Percentiles rank a stretch among this genome's conserved stretches.
phyloP scores from a whole-genome alignment of 768 basidiomycete genomes.

The Mycena kentingensis region DNA sequence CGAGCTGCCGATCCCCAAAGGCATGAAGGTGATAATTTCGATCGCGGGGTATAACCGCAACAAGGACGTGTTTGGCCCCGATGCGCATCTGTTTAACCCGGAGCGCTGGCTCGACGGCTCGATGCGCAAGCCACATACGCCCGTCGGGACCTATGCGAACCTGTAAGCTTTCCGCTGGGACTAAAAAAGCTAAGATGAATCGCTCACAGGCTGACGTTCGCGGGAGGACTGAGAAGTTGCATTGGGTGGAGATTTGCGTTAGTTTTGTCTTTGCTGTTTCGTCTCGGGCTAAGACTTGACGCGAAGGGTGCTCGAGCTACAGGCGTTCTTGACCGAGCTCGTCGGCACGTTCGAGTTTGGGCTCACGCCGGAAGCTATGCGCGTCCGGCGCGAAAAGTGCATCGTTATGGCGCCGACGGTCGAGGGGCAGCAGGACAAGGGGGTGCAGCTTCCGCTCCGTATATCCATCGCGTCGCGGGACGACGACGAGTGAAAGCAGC shows the following conservation, averaged over 20 bases:
- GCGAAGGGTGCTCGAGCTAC: slow-evolving; percentile 49
- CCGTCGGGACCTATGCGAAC: slow-evolving; percentile 35
- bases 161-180: slow-evolving; percentile 27
- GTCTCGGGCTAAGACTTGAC: background rate
- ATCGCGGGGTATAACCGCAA: slow-evolving; percentile 49
- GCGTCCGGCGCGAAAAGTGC: slow-evolving; percentile 41
- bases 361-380: slow-evolving; percentile 37
- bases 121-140: slow-evolving; percentile 28
- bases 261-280: slow-evolving; percentile 1
- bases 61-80: slow-evolving; percentile 42
- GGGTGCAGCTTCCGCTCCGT: slow-evolving; percentile 41
- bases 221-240: slow-evolving; percentile 28
- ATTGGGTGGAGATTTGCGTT: slow-evolving; percentile 35
- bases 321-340: slow-evolving; percentile 60
- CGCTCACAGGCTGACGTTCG: slow-evolving; percentile 25
- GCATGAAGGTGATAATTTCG: slow-evolving; percentile 50
- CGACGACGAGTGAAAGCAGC: slow-evolving; percentile 1
- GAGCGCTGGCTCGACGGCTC: slow-evolving; percentile 39
- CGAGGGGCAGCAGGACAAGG: slow-evolving; percentile 45
- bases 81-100: slow-evolving; percentile 43
- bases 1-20: slow-evolving; percentile 54
- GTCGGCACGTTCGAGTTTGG: slow-evolving; percentile 56
- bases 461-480: slow-evolving; percentile 37
- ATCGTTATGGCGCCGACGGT: slow-evolving; percentile 45
- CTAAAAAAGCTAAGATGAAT: background rate